These are phyloP conservation scores for Phoenix dactylifera DNA, from an alignment of 176 grass and related monocot species.

Conservation along the genomic window DNA sequence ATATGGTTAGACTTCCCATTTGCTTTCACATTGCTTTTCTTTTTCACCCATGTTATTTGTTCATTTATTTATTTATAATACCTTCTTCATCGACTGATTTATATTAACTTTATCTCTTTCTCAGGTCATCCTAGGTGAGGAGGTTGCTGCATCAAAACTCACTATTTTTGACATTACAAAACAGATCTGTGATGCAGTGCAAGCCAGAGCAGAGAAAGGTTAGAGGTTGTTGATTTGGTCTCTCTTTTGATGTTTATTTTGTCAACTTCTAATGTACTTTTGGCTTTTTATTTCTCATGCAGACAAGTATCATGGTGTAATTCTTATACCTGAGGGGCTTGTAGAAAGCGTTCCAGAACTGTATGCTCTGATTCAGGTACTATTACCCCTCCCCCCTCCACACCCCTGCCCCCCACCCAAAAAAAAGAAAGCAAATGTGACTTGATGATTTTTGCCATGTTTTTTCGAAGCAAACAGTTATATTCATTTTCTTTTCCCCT, in stretches of 20 bases:
- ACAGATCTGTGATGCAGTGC: slow-evolving; percentile 93
- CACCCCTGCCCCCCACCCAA: no score
- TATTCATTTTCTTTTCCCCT: slow-evolving; percentile 4
- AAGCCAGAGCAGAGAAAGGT: slow-evolving; percentile 79
- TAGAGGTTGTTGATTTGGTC: neutral
- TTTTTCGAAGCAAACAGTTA: slow-evolving; percentile 7
- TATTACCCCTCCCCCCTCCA: neutral
- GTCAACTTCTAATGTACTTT: neutral
- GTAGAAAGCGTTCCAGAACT: slow-evolving; percentile 97
- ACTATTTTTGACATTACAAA: slow-evolving; percentile 96
- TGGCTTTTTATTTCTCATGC: slow-evolving; percentile 6
- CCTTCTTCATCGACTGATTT: neutral
- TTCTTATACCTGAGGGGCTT: slow-evolving; percentile 97
- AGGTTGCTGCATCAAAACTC: slow-evolving; percentile 90
- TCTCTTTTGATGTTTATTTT: neutral
- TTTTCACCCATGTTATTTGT: neutral
- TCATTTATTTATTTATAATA: neutral
- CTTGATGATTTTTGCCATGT: neutral
- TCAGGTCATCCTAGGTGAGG: slow-evolving; percentile 95
- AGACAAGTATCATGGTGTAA: slow-evolving; percentile 90
- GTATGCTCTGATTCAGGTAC: slow-evolving; percentile 90
- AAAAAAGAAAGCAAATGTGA: no score
- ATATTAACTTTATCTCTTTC: neutral
- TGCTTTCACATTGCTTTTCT: neutral
- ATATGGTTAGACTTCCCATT: slow-evolving; percentile 47